Evolutionary conservation across 2,329 filamentous ascomycete genomes (phyloP), one percentile per base, ranked within the genome.

Genomic region (Colletotrichum salicis): DNA sequence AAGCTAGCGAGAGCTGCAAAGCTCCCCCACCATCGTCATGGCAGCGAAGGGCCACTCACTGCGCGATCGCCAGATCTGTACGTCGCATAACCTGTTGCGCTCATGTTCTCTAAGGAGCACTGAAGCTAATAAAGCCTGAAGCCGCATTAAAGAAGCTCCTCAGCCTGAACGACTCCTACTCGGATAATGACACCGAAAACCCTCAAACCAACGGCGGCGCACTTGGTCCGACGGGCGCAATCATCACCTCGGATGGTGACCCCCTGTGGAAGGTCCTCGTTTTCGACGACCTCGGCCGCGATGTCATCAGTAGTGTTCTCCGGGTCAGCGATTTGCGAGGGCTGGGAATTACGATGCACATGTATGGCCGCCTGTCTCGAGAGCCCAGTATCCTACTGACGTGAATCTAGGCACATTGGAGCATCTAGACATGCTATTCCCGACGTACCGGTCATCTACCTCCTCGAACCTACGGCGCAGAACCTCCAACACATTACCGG

Each of bases 211-310:
- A 91, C 78, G 91, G 91, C 62, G 82, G 92, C 11, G 66, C 73
- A 48, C 84, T 92, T 67, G 87, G 92, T 66, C 89, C 92, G 27
- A 89, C 92, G 48, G 91, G 92, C n/a, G 92, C 94, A 19, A 93
- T 98, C 64, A 85, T 97, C 73, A 95, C 95, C 76, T 88, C 94
- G 58, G 92, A 97, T 77, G 95, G 95, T 74, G 94, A 97, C 78
- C 95, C 96, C 1, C 95, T 98, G 84, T 98, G 96, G 96, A 98
- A 98, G 82, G 94, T 98, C 7, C 86, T 99, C 64, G 94, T 99
- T 11, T 98, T 99, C 80, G 97, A 99, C 82, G 93, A 96, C 76
- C 82, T 92, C 4, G 96, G 96, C 59, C 89, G 95, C 80, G 95
- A 98, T 88, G 94, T 99, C 71, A 98, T 99, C 78, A 98, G 95